Percentiles rank a stretch among this genome's conserved stretches.
These are phyloP conservation scores for Scenedesmus sp. DNA, from an alignment of 163 green algal species.

Conservation along the genomic window DNA sequence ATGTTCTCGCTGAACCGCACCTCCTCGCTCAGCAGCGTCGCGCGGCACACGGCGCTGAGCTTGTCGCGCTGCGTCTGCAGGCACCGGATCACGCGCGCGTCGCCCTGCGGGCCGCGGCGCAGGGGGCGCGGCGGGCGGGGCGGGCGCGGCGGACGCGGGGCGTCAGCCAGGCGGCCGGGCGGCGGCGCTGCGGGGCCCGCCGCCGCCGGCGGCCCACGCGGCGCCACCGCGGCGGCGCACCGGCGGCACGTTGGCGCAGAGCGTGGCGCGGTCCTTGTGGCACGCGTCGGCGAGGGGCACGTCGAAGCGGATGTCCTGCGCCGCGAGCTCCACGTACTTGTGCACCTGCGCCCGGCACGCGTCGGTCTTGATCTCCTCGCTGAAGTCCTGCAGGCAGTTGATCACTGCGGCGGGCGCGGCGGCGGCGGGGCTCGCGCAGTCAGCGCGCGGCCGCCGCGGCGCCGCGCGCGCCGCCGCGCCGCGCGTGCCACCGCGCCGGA, in stretches of 20 bases:
- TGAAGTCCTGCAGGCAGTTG: constrained; percentile 56
- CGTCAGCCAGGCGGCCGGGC: background rate
- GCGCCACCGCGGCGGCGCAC: too few species aligned
- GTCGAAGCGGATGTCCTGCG: constrained; percentile 72
- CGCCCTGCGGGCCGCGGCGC: constrained; percentile 51
- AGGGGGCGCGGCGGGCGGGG: too few species aligned
- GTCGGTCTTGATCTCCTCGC: constrained; percentile 51
- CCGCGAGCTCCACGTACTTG: constrained; percentile 61
- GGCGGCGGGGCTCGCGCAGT: too few species aligned
- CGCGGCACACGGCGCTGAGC: constrained; percentile 65
- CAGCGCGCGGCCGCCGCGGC: too few species aligned
- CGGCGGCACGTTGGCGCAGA: constrained; percentile 57
- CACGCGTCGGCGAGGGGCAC: constrained; percentile 65
- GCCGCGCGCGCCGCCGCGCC: too few species aligned
- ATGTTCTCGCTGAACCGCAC: constrained; percentile 72
- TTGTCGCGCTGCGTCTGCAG: constrained; percentile 59
- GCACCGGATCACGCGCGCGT: constrained; percentile 75
- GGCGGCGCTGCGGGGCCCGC: too few species aligned
- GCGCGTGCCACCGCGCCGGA: too few species aligned
- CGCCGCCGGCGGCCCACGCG: too few species aligned
- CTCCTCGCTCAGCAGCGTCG: constrained; percentile 81
- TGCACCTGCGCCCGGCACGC: constrained; percentile 64
- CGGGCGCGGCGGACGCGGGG: too few species aligned
- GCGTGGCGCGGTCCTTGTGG: constrained; percentile 61
- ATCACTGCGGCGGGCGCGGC: background rate